Conservation (phyloP, 2,329 filamentous ascomycete species). For the Ustulina deusta region DNA sequence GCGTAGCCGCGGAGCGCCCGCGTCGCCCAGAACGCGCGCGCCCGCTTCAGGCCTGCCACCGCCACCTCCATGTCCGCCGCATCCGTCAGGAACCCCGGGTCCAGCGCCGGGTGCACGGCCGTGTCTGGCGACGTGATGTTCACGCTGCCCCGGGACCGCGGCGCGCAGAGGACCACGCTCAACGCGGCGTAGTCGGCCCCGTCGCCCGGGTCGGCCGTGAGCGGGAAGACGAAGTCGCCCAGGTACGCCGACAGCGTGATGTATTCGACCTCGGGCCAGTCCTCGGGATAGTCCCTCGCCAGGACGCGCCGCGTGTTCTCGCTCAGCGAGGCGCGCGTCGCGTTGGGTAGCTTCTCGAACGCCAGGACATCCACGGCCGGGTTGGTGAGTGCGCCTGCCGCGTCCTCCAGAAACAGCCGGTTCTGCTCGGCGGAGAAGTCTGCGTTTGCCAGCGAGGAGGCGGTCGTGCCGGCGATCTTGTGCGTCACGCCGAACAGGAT, state of each 20-base stretch:
- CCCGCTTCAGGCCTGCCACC: background rate
- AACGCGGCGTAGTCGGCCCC: background rate
- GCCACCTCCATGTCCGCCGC: background rate
- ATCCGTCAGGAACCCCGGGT: background rate
- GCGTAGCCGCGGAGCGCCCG: background rate
- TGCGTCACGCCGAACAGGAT: too few relatives aligned
- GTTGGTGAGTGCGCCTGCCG: background rate
- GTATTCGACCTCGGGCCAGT: slow-evolving; percentile 15
- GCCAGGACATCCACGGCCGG: background rate
- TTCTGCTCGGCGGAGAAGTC: too few relatives aligned
- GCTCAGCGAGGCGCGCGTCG: background rate
- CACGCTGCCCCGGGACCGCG: slow-evolving; percentile 5
- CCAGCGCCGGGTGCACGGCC: background rate
- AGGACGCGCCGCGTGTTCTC: too few relatives aligned
- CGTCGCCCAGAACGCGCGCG: slow-evolving; percentile 50
- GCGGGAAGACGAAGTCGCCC: background rate
- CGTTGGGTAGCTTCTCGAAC: background rate
- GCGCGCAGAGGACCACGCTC: background rate
- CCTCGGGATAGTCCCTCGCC: too few relatives aligned
- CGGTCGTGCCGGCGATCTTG: too few relatives aligned
- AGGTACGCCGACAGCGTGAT: background rate
- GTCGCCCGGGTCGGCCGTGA: background rate
- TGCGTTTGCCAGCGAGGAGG: too few relatives aligned
- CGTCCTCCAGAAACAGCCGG: too few relatives aligned
- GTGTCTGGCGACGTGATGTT: slow-evolving; percentile 28